A percentile compares a stretch with the other conserved stretches of the same genome.
These are phyloP conservation scores for Miscanthus lutarioriparius DNA, from an alignment of 176 grass and related monocot genomes.

Conservation along the genomic window DNA sequence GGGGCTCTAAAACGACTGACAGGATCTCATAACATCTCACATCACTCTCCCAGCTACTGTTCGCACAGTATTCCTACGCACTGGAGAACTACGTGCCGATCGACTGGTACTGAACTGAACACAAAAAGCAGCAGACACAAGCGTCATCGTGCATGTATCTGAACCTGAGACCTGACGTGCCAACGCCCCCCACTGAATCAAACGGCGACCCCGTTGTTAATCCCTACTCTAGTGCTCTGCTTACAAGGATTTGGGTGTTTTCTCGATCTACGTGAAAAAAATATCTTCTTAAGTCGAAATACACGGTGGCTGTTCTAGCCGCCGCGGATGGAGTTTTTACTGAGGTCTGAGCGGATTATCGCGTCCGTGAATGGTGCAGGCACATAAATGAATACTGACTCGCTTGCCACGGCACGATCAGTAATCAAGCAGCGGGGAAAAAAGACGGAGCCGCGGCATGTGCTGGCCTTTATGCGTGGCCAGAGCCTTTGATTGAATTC, in stretches of 20 bases:
- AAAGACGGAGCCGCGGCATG: slow-evolving; percentile 11
- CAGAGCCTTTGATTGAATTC: slow-evolving; percentile 21
- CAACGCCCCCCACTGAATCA: not conserved
- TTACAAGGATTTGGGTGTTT: no score
- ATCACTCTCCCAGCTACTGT: slow-evolving; percentile 14
- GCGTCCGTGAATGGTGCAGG: not conserved
- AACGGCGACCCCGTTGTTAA: not conserved
- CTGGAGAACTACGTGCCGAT: not conserved
- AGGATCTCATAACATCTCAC: not conserved
- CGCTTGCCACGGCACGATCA: not conserved
- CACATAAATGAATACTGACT: slow-evolving; percentile 22
- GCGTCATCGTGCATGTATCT: not conserved
- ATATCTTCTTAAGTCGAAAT: no score
- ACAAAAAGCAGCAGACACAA: not conserved
- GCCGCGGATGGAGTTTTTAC: no score
- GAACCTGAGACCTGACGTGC: not conserved
- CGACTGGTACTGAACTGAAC: not conserved
- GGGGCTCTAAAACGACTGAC: not conserved
- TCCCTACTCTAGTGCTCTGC: not conserved
- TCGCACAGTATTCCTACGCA: not conserved
- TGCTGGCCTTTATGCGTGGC: slow-evolving; percentile 26
- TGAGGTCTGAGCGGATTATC: not conserved
- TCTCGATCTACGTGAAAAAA: no score
- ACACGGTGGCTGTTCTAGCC: no score
- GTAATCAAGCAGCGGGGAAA: not conserved